These are phyloP conservation scores for Ustilago nuda DNA, from an alignment of 1,284 basidiomycete genomes.

Conservation along the genomic window DNA sequence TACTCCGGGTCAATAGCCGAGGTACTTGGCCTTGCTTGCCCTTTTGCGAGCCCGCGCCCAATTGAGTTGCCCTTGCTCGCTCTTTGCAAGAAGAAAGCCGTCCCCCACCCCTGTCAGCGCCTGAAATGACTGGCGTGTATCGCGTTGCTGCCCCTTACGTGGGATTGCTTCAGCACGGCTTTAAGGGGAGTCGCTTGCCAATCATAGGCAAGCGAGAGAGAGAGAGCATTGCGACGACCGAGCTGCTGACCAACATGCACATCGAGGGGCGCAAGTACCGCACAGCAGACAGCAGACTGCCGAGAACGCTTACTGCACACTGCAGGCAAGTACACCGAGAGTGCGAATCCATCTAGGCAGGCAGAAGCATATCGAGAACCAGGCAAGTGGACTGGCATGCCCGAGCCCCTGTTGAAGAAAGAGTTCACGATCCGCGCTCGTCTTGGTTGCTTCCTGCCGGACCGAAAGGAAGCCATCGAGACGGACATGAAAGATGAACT, in stretches of 20 bases:
- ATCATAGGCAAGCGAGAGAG: background rate
- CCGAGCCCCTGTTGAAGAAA: background rate
- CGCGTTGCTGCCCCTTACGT: constrained; percentile 26
- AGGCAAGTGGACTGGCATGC: background rate
- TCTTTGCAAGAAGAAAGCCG: background rate
- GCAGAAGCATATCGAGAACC: constrained; percentile 1
- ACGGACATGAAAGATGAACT: constrained; percentile 23
- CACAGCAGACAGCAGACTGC: background rate
- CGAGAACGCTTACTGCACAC: background rate
- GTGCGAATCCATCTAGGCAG: background rate
- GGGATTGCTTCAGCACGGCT: constrained; percentile 18
- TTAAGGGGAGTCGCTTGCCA: background rate
- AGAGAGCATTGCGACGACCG: background rate
- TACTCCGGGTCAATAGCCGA: constrained; percentile 26
- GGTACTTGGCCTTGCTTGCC: constrained; percentile 25
- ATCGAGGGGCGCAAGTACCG: background rate
- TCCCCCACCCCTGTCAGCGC: no score
- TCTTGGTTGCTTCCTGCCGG: constrained; percentile 4
- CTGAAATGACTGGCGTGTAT: constrained; percentile 9
- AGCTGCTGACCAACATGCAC: background rate
- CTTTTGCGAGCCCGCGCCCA: background rate
- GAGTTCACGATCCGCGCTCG: constrained; percentile 15
- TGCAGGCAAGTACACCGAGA: constrained; percentile 1
- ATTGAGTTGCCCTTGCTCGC: constrained; percentile 1
- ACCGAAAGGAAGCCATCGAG: constrained; percentile 30